Conservation (phyloP, 2,329 filamentous ascomycete genomes). For the Fusarium equiseti region DNA sequence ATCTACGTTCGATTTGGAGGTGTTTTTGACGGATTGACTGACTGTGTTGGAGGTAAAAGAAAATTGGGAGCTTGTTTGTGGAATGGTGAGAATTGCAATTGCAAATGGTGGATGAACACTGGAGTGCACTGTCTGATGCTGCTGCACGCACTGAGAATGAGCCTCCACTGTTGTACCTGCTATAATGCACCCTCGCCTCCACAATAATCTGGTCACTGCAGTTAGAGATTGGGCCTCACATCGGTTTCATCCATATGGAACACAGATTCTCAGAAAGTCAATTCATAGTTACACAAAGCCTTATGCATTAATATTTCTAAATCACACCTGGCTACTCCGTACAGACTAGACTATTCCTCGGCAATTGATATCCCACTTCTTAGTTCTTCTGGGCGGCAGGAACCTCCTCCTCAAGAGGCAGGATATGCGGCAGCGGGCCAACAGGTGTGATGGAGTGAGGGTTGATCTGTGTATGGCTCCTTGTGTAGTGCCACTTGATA, state of each 20-base stretch:
- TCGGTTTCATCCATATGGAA: slow-evolving; percentile 18
- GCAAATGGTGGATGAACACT: slow-evolving; percentile 5
- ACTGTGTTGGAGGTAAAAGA: background rate
- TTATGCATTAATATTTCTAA: background rate
- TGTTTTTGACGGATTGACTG: background rate
- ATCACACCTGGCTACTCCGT: background rate
- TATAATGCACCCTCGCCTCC: slow-evolving; percentile 7
- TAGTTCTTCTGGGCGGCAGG: slow-evolving; percentile 58
- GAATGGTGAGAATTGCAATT: slow-evolving; percentile 10
- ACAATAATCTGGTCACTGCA: slow-evolving; percentile 24
- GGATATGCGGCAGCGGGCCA: slow-evolving; percentile 84
- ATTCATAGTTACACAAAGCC: slow-evolving; percentile 12
- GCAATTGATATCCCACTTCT: background rate
- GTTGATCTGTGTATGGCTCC: slow-evolving; percentile 75
- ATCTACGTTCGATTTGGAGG: background rate
- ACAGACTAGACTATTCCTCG: background rate
- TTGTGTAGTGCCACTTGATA: slow-evolving; percentile 83
- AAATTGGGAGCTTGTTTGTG: slow-evolving; percentile 6
- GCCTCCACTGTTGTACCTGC: slow-evolving; percentile 14
- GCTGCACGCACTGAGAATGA: slow-evolving; percentile 19
- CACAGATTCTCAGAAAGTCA: background rate
- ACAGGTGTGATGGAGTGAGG: slow-evolving; percentile 81
- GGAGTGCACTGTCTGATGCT: slow-evolving; percentile 15
- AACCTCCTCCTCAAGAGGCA: slow-evolving; percentile 84
- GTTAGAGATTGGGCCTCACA: slow-evolving; percentile 17